These are phyloP conservation scores for Hypericum perforatum DNA, from an alignment of 345 rosid species.

Conservation along the genomic window DNA sequence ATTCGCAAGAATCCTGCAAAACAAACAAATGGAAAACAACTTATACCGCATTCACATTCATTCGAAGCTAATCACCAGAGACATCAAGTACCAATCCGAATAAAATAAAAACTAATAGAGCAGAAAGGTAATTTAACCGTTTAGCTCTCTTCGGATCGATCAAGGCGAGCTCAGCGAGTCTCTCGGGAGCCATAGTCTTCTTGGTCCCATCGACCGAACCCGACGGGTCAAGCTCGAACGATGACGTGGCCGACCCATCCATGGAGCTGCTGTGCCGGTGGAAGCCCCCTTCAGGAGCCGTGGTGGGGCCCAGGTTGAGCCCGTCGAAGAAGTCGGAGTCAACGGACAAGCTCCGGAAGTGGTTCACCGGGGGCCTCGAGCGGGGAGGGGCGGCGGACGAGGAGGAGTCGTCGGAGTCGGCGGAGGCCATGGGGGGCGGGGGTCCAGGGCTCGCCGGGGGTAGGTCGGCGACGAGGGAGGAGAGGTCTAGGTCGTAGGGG, in stretches of 20 bases:
- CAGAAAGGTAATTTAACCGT: conserved; percentile 32
- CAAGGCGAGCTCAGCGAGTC: conserved; percentile 75
- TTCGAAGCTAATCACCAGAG: conserved; percentile 2
- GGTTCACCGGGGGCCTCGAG: conserved; percentile 35
- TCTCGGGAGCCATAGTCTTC: conserved; percentile 79
- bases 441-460: conserved; percentile 27
- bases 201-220: conserved; percentile 43
- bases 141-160: conserved; percentile 97
- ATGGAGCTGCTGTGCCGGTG: conserved; percentile 73
- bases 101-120: neutral
- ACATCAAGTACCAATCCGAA: neutral
- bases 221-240: conserved; percentile 50
- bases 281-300: conserved; percentile 24
- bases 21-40: too few relatives aligned
- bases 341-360: conserved; percentile 78
- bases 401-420: conserved; percentile 36
- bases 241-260: conserved; percentile 57
- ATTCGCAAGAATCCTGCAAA: conserved; percentile 78
- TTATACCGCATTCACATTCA: too few relatives aligned
- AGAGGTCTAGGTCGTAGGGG: conserved; percentile 64
- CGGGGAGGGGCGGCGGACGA: conserved; percentile 3
- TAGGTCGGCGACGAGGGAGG: conserved; percentile 52
- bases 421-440: conserved; percentile 48
- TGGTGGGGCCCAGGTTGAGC: conserved; percentile 15
- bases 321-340: conserved; percentile 87